Conservation (phyloP, 2,329 filamentous ascomycete species). For the Botrytis squamosa region DNA sequence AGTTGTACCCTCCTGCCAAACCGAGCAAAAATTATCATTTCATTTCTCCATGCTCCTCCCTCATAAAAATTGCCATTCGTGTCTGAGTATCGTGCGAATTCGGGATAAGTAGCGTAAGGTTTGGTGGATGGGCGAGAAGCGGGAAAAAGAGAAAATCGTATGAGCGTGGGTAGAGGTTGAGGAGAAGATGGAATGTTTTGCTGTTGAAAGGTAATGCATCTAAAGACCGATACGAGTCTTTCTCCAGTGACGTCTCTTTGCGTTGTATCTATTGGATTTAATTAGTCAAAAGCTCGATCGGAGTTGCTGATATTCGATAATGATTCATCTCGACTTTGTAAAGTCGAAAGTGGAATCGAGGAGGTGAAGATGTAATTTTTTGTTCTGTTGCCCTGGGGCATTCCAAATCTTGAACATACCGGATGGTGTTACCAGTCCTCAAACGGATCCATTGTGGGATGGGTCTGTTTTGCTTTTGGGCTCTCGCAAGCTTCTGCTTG, state of each 20-base stretch:
- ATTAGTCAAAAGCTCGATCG: constrained; percentile 19
- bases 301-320: neutral
- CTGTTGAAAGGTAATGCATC: constrained; percentile 50
- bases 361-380: neutral
- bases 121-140: constrained; percentile 22
- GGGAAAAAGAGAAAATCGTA: constrained; percentile 19
- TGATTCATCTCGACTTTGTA: neutral
- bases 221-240: constrained; percentile 99
- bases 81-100: constrained; percentile 19
- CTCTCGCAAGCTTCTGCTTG: constrained; percentile 99
- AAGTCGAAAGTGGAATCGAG: neutral
- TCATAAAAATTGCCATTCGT: constrained; percentile 20
- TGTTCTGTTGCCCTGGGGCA: constrained; percentile 4
- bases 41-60: constrained; percentile 20
- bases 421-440: constrained; percentile 98
- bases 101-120: constrained; percentile 16
- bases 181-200: constrained; percentile 22
- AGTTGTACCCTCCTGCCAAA: constrained; percentile 17
- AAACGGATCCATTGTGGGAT: constrained; percentile 99
- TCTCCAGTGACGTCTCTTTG: constrained; percentile 99
- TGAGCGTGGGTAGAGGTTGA: constrained; percentile 16
- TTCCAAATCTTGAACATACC: constrained; percentile 55
- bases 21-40: constrained; percentile 20
- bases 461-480: constrained; percentile 99
- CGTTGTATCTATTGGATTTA: constrained; percentile 79